Conservation (phyloP, 116 monocot species). For the Phalaenopsis hybrid region DNA sequence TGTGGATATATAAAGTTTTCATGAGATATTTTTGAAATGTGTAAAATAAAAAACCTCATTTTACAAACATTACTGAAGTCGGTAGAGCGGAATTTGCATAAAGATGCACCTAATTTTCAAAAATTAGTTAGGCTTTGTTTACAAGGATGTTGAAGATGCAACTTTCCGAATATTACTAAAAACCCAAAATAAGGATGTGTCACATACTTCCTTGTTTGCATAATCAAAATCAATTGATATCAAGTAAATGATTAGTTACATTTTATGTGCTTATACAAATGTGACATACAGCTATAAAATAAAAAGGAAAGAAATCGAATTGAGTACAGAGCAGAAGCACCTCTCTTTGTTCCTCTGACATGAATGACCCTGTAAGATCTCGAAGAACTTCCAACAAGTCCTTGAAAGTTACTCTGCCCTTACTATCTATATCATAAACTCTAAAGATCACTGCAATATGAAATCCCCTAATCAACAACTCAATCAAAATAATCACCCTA, state of each 20-base stretch:
- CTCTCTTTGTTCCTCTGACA: slow-evolving; percentile 66
- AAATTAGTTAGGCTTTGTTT: too few species aligned
- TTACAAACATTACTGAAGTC: too few species aligned
- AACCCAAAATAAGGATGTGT: too few species aligned
- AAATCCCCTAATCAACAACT: not conserved
- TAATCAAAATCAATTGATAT: too few species aligned
- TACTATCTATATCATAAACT: slow-evolving; percentile 55
- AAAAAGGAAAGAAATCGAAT: not conserved
- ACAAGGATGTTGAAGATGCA: too few species aligned
- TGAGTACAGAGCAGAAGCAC: slow-evolving; percentile 13
- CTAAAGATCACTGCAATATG: slow-evolving; percentile 51
- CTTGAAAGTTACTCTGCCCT: slow-evolving; percentile 56
- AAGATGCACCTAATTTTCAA: too few species aligned
- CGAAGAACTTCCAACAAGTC: slow-evolving; percentile 55
- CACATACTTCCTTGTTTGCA: too few species aligned
- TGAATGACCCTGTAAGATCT: slow-evolving; percentile 63
- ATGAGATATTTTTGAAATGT: not conserved
- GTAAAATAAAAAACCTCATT: not conserved
- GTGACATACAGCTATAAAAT: not conserved
- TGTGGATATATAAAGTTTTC: not conserved
- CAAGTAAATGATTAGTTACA: not conserved
- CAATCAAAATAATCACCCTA: not conserved
- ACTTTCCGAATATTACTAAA: too few species aligned
- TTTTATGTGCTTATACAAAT: not conserved
- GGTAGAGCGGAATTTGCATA: too few species aligned